Base-by-base conservation (phyloP, 1,139 yeast species). In the Groenewaldozyma sp. region DNA sequence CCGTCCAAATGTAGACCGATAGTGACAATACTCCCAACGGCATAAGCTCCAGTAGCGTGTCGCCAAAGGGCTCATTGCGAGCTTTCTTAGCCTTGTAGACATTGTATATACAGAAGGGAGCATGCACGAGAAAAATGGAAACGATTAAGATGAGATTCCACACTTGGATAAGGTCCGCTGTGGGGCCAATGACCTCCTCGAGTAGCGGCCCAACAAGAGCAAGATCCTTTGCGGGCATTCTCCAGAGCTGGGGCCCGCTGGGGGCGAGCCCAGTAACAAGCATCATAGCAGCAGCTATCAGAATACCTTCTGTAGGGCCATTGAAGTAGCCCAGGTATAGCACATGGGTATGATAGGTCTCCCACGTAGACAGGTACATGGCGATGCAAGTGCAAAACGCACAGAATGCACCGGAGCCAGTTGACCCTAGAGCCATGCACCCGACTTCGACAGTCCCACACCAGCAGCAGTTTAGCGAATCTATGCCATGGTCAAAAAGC, bases 261-360 rank as follows among this genome's bases (percentile, higher is more conserved):
- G n/a, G n/a, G 40, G 65, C 60, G 28, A 74, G 35, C 1, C 82
- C 87, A 0, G 83, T 74, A 20, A 72, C 38, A 10, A 76, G 45
- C 64, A 74, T 80, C 24, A 78, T 66, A 3, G 47, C 54, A 35
- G 71, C 63, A 32, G 82, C 72, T 64, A 80, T 70, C 48, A 80
- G 59, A 29, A 82, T 76, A 3, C 93, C 93, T 59, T 82, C 93
- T 2, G 83, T 87, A 1, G 93, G 93, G 2, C 91, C 93, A 45
- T 83, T 78, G 53, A 80, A 68, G 48, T 71, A 71, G 24, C 83
- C 79, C 40, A 82, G 67, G 54, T 68, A 82, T 45, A 82, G 65
- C 4, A 78, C 76, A 52, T 81, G 83, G 4, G 91, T 82, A 56
- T 78, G 82, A 57, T 72, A 80, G 41, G 82, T 86, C 60, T 82